Percentiles rank a stretch among this genome's conserved stretches.
Evolutionary conservation across 1,139 yeast species (phyloP).

Genomic region (Magnusiomyces magnusii): DNA sequence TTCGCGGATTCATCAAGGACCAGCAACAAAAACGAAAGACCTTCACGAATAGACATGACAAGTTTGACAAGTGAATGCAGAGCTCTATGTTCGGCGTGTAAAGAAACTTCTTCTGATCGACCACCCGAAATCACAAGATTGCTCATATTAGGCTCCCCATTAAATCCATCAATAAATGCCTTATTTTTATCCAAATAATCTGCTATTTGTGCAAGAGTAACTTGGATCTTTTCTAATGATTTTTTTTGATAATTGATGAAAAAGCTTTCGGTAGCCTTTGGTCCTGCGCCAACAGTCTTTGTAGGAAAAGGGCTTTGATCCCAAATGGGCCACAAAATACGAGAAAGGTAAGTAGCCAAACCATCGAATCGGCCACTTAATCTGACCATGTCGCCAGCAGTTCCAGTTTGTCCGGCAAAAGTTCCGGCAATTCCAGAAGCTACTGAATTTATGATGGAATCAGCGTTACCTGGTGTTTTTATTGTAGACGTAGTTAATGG

Average conservation of each 20-base stretch:
- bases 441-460: background rate
- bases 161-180: conserved; percentile 37
- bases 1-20: conserved; percentile 62
- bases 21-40: conserved; percentile 77
- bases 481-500: conserved; percentile 8
- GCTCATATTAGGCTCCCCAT: conserved; percentile 31
- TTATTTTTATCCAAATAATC: conserved; percentile 36
- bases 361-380: conserved; percentile 92
- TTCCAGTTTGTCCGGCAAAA: background rate
- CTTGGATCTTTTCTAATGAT: conserved; percentile 28
- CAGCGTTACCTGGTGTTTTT: background rate
- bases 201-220: conserved; percentile 30
- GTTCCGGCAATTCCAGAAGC: conserved; percentile 5
- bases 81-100: conserved; percentile 90
- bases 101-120: conserved; percentile 49
- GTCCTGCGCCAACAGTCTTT: conserved; percentile 36
- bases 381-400: conserved; percentile 46
- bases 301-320: conserved; percentile 50
- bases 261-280: conserved; percentile 10
- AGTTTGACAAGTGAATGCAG: conserved; percentile 71
- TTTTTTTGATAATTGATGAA: conserved; percentile 17
- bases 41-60: conserved; percentile 76
- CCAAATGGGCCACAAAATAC: conserved; percentile 80
- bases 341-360: conserved; percentile 67
- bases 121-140: conserved; percentile 21